Evolutionary conservation across 1,139 yeast species (phyloP).

Genomic region (Nakaseomyces delphensis): DNA sequence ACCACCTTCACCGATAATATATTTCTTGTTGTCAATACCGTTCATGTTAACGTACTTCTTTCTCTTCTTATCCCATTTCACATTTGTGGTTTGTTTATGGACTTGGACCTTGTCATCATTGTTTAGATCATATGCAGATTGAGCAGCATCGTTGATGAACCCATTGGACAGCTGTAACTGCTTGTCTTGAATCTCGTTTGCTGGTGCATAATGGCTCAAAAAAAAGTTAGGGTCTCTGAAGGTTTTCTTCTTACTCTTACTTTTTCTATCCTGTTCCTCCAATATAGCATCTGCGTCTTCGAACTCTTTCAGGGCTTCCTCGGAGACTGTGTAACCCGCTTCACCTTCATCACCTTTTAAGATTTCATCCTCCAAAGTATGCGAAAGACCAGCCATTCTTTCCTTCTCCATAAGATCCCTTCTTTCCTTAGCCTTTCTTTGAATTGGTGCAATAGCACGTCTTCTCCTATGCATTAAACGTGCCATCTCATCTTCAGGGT

Average conservation of each 20-base stretch:
- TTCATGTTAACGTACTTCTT: conserved; percentile 80
- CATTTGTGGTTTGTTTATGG: conserved; percentile 59
- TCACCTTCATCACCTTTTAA: conserved; percentile 46
- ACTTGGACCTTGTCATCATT: conserved; percentile 65
- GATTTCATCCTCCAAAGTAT: conserved; percentile 64
- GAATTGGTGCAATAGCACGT: conserved; percentile 80
- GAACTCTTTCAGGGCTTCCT: conserved; percentile 47
- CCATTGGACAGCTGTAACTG: conserved; percentile 55
- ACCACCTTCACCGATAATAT: conserved; percentile 91
- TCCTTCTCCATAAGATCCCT: conserved; percentile 64
- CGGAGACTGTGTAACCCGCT: conserved; percentile 48
- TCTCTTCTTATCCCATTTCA: conserved; percentile 91
- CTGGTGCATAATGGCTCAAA: conserved; percentile 86
- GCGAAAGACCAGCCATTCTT: conserved; percentile 65
- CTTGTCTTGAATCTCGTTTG: conserved; percentile 70
- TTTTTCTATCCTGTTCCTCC: conserved; percentile 31
- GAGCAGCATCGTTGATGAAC: conserved; percentile 75
- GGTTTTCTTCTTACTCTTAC: conserved; percentile 32
- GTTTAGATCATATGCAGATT: conserved; percentile 77
- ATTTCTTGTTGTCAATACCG: conserved; percentile 68
- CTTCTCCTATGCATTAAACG: conserved; percentile 82
- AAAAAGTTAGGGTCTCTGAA: conserved; percentile 78
- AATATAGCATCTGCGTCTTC: conserved; percentile 54
- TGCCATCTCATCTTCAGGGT: conserved; percentile 61
- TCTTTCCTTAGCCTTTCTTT: conserved; percentile 65